These are phyloP conservation scores for Sugiyamaella xylanicola DNA, from an alignment of 1,139 yeast species.

Conservation along the genomic window DNA sequence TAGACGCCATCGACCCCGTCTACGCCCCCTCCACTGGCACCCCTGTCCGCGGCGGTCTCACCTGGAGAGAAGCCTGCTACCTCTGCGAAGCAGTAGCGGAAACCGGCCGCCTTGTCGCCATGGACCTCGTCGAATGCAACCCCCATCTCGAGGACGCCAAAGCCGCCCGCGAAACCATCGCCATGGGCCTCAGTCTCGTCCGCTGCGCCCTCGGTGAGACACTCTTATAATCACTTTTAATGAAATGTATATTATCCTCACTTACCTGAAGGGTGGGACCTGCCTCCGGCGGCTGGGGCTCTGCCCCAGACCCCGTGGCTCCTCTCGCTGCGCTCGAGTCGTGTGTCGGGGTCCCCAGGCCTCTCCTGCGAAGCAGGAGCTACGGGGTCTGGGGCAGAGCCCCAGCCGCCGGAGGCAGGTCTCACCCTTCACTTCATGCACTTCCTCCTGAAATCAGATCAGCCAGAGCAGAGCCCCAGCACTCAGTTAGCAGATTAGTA, in stretches of 20 bases:
- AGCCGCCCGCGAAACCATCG: slow-evolving; percentile 80
- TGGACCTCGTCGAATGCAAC: slow-evolving; percentile 93
- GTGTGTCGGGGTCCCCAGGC: not conserved
- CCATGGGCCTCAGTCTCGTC: slow-evolving; percentile 88
- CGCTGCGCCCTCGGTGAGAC: slow-evolving; percentile 96
- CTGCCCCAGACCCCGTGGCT: slow-evolving; percentile 15
- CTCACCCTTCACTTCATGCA: too few species aligned
- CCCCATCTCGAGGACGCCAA: slow-evolving; percentile 75
- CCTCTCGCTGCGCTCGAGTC: not conserved
- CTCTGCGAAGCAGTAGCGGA: slow-evolving; percentile 90
- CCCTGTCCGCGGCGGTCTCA: slow-evolving; percentile 93
- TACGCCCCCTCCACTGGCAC: slow-evolving; percentile 98
- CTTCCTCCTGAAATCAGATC: too few species aligned
- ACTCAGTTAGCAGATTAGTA: too few species aligned
- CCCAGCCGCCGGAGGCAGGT: not conserved
- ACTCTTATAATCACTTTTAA: slow-evolving; percentile 53
- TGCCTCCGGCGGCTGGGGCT: slow-evolving; percentile 19
- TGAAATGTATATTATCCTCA: not conserved
- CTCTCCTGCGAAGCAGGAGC: too few species aligned
- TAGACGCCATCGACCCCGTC: slow-evolving; percentile 94
- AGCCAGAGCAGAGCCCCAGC: not conserved
- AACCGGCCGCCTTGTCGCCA: slow-evolving; percentile 78
- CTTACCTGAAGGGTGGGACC: not conserved
- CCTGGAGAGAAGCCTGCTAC: slow-evolving; percentile 91
- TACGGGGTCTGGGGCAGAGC: too few species aligned